Evolutionary conservation across 2,329 filamentous ascomycete genomes (phyloP), one percentile per base, ranked within the genome.

Genomic region (Neurospora crassa): DNA sequence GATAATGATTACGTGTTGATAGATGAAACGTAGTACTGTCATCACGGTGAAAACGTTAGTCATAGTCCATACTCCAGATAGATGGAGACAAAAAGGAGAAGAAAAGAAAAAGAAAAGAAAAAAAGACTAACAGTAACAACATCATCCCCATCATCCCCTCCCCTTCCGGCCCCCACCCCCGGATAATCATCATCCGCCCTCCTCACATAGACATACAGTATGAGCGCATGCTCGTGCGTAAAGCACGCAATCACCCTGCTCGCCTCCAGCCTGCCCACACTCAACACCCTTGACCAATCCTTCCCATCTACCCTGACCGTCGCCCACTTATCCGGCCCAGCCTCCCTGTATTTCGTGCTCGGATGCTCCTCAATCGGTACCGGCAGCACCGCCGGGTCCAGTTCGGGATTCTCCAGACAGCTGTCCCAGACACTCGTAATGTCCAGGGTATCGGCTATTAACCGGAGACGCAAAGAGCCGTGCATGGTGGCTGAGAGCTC

Each of bases 401-500:
- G 84, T 76, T 94, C 90, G 7, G 96, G 95, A 79, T 98, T 97
- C 71, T 90, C 89, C 41, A 99, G 87, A 2, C 24, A 34, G 1
- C 90, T 92, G 3, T 88, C 89, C 96, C 96, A 99, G 63, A 91
- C 87, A 77, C 91, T 96, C 71, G 90, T 90, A 71, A 98, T 96
- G 73, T 91, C 90, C 76, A 97, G 89, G 8, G 91, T 89, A 79
- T 98, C 94, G 1, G 94, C 96, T 43, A 88, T 86, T 72, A 97
- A 91, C 12, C 91, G 89, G 73, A 99, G 85, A 67, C 90, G 90
- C 71, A 99, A 83, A 71, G 90, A 90, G 24, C 96, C 96, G 80
- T 97, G 92, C 93, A 97, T 97, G 80, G 97, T 99, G 40, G 94
- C 96, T 70, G 91, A 91, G 63, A 98, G 83, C 79, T 97, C 93